Conservation (phyloP, 1,139 yeast species). For the Yamadazyma membranifaciens region DNA sequence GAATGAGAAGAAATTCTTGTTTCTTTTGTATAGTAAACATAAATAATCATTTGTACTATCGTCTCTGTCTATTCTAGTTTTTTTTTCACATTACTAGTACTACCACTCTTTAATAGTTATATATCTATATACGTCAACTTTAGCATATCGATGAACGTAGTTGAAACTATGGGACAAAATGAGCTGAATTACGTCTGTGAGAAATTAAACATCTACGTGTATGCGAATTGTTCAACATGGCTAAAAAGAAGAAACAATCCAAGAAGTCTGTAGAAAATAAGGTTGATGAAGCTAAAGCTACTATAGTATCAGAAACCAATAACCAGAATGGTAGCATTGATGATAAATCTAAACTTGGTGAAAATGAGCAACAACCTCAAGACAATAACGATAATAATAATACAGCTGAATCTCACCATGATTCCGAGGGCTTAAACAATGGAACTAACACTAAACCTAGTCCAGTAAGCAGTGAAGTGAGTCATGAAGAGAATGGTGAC, state of each 20-base stretch:
- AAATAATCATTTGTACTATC: constrained; percentile 6
- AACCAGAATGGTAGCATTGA: no score
- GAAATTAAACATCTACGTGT: background rate
- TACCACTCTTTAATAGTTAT: no score
- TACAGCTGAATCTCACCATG: no score
- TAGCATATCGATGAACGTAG: no score
- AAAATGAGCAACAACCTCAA: background rate
- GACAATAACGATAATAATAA: no score
- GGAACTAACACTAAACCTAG: no score
- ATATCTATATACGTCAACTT: no score
- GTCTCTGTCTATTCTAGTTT: background rate
- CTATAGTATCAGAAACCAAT: background rate
- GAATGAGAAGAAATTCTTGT: constrained; percentile 5
- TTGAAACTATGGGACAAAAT: background rate
- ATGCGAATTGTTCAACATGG: constrained; percentile 19
- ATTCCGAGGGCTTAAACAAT: no score
- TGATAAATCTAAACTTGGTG: no score
- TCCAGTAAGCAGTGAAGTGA: no score
- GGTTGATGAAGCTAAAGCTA: background rate
- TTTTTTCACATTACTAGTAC: no score
- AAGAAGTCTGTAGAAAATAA: constrained; percentile 9
- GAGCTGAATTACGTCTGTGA: background rate
- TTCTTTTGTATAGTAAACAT: constrained; percentile 11
- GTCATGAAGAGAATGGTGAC: background rate
- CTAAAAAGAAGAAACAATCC: constrained; percentile 27